Evolutionary conservation across 371 early-diverging fungal genomes (phyloP).

Genomic region (Chytridium lagenaria): DNA sequence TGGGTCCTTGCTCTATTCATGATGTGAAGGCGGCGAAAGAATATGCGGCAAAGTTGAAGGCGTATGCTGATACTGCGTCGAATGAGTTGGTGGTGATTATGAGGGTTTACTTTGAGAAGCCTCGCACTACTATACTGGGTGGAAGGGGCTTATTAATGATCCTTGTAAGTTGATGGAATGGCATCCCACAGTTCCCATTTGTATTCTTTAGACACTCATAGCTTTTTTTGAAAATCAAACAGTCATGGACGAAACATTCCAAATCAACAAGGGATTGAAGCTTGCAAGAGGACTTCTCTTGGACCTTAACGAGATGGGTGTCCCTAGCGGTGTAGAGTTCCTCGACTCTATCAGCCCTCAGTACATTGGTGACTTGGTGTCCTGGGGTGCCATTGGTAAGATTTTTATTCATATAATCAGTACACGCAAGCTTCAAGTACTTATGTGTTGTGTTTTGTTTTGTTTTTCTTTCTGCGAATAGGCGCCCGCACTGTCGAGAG

Average conservation of each 20-base stretch:
- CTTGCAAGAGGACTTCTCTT: conserved; percentile 81
- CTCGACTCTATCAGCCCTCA: conserved; percentile 95
- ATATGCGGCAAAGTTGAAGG: conserved; percentile 66
- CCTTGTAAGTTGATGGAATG: conserved; percentile 60
- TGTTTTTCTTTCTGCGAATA: conserved; percentile 48
- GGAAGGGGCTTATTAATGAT: conserved; percentile 95
- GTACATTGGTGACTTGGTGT: conserved; percentile 87
- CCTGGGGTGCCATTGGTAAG: conserved; percentile 71
- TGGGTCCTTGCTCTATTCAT: conserved; percentile 94
- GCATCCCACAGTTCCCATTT: too few relatives aligned
- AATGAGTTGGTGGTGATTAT: conserved; percentile 82
- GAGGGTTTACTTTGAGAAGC: conserved; percentile 90
- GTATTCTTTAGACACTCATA: too few relatives aligned
- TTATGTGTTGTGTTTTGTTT: background rate
- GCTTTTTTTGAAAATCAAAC: too few relatives aligned
- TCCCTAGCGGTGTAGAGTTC: conserved; percentile 89
- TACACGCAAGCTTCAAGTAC: conserved; percentile 60
- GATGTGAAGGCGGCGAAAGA: conserved; percentile 84
- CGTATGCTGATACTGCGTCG: conserved; percentile 59
- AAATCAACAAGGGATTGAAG: conserved; percentile 90
- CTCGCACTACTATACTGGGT: conserved; percentile 92
- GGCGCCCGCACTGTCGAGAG: conserved; percentile 86
- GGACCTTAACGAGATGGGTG: conserved; percentile 68
- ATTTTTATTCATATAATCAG: background rate
- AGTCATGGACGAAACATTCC: conserved; percentile 80